Base-by-base conservation (phyloP, 352 stramenopile species). In the Globisporangium viniferum region DNA sequence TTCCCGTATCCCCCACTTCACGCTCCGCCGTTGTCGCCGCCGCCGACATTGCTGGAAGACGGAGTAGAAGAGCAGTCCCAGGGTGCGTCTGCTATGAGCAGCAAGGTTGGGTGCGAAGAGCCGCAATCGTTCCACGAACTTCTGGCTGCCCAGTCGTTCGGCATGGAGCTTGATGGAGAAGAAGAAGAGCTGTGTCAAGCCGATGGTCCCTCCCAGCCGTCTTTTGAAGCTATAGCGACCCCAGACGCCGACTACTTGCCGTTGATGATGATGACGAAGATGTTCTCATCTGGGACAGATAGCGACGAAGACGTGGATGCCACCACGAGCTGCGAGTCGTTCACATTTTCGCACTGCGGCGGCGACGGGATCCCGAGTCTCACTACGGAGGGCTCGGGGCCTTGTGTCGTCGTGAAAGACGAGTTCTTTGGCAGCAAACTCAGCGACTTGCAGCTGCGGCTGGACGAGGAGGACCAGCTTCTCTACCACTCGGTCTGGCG, bases 401-500 rank as follows among this genome's bases (percentile, higher is more conserved):
- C 39, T 48, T 8, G 12, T 5, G 4, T n/a, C 18, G 39, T 7
- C 14, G 39, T 48, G 39, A 48, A 48, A 48, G 39, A 48, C 12
- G 39, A 48, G 39, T n/a, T 48, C 14, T 0, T 14, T 6, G 39
- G 39, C 4, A 48, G 39, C 14, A 48, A 48, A 48, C 12, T 3
- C 39, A 48, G 39, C 39, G 39, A n/a, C 12, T 20, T n/a, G 1
- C 39, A 20, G 39, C 14, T 48, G 39, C 3, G 20, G 39, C 39
- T 5, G 14, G 39, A 48, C 12, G 35, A 62, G 3, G 57, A 51
- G 9, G 57, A 62, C 4, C 33, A 10, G 10, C 18, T 33, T 12
- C 59, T 64, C 7, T 54, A 31, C 15, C 14, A 64, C 24, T 41
- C 59, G 18, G 44, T 64, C 20, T 64, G 59, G 59, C 31, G 55